phyloP scores from a whole-genome alignment of 192 early-diverging fungal genomes.

The Gaertneriomyces sp. region DNA sequence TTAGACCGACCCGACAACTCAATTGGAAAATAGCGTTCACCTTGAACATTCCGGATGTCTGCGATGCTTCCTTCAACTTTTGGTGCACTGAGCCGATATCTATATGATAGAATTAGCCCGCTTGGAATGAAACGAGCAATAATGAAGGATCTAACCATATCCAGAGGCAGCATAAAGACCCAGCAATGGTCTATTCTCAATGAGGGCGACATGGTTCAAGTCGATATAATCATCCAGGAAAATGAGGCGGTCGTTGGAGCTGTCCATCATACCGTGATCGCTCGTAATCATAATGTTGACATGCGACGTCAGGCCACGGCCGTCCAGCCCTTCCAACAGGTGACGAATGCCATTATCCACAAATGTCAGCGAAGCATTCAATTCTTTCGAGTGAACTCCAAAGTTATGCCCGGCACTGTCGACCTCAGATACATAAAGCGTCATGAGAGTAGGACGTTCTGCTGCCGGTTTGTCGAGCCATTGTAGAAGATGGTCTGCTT shows the following conservation, averaged over 20 bases:
- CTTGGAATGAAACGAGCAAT: too few species aligned
- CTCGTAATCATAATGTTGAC: slow-evolving; percentile 68
- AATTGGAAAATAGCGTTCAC: too few species aligned
- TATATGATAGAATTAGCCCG: too few species aligned
- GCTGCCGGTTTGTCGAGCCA: slow-evolving; percentile 78
- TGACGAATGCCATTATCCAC: slow-evolving; percentile 63
- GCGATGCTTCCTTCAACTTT: too few species aligned
- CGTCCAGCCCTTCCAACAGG: slow-evolving; percentile 52
- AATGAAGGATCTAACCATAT: slow-evolving; percentile 8
- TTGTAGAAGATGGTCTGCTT: slow-evolving; percentile 56
- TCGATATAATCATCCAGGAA: slow-evolving; percentile 75
- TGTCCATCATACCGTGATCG: slow-evolving; percentile 86
- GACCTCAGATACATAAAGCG: slow-evolving; percentile 76
- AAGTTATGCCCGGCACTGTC: slow-evolving; percentile 72
- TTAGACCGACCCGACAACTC: too few species aligned
- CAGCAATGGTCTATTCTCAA: slow-evolving; percentile 64
- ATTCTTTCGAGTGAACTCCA: slow-evolving; percentile 62
- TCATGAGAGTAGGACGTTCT: slow-evolving; percentile 69
- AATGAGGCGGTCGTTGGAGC: slow-evolving; percentile 49
- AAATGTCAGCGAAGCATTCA: slow-evolving; percentile 51
- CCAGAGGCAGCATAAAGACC: slow-evolving; percentile 53
- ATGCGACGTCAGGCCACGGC: slow-evolving; percentile 54
- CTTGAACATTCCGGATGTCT: too few species aligned
- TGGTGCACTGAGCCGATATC: too few species aligned
- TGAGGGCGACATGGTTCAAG: slow-evolving; percentile 43